These are phyloP conservation scores for Globisporangium nodosum DNA, from an alignment of 352 stramenopile species.

Conservation along the genomic window DNA sequence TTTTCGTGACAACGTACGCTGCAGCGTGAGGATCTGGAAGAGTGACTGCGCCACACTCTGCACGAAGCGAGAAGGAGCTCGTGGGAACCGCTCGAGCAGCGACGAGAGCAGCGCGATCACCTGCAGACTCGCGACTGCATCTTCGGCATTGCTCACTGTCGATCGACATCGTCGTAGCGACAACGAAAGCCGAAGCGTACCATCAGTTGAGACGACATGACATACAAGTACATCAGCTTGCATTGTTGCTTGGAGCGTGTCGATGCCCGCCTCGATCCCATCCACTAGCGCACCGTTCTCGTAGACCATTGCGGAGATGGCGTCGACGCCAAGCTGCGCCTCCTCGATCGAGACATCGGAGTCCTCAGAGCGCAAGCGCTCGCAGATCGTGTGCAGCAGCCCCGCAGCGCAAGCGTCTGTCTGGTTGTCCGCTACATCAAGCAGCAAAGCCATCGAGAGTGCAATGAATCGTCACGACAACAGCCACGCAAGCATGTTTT, in stretches of 20 bases:
- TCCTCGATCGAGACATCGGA: constrained; percentile 14
- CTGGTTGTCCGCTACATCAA: constrained; percentile 47
- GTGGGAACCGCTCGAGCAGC: constrained; percentile 18
- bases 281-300: constrained; percentile 28
- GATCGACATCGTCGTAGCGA: neutral
- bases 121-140: constrained; percentile 20
- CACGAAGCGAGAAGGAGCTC: constrained; percentile 14
- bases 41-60: constrained; percentile 27
- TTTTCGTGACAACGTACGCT: constrained; percentile 16
- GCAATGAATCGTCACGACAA: no score
- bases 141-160: constrained; percentile 21
- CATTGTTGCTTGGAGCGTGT: no score
- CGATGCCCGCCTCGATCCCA: no score
- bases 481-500: no score
- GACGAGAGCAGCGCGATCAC: constrained; percentile 21
- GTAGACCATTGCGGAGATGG: constrained; percentile 31
- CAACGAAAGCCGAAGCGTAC: no score
- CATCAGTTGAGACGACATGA: no score
- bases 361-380: constrained; percentile 7
- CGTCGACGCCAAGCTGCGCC: constrained; percentile 19
- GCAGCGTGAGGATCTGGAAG: constrained; percentile 39
- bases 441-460: no score
- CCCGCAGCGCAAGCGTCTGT: constrained; percentile 28
- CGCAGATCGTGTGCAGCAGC: constrained; percentile 25
- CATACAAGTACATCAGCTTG: no score